Conservation (phyloP, 2,329 filamentous ascomycete genomes). For the Ceratocystiopsis sp. region DNA sequence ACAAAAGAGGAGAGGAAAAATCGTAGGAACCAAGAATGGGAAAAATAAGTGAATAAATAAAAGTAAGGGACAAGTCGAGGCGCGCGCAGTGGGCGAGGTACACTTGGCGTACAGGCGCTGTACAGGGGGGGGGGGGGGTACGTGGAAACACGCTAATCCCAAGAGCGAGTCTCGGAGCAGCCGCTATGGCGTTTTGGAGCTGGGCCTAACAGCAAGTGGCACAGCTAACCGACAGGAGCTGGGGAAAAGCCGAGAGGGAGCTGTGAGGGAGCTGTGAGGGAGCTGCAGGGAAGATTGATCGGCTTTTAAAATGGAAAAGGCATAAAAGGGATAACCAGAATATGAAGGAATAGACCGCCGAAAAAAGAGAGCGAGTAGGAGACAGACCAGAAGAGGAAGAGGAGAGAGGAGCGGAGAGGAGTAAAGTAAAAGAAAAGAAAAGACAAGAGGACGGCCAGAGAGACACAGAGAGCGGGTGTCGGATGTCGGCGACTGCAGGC, state of each 20-base stretch:
- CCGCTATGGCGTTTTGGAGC: slow-evolving; percentile 4
- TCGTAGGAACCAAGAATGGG: background rate
- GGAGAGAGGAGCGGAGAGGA: background rate
- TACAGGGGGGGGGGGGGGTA: too few species aligned
- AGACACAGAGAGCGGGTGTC: too few species aligned
- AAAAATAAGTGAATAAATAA: background rate
- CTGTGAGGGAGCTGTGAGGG: slow-evolving; percentile 1
- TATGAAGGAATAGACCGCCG: too few species aligned
- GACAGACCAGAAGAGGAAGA: background rate
- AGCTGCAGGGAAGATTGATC: too few species aligned
- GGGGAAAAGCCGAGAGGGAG: background rate
- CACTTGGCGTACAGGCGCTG: too few species aligned
- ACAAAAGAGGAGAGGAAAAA: slow-evolving; percentile 1
- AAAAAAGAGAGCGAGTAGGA: background rate
- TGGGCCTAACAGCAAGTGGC: background rate
- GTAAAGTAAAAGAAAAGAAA: background rate
- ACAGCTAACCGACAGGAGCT: too few species aligned
- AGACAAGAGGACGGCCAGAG: background rate
- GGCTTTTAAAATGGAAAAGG: too few species aligned
- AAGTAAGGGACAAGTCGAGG: too few species aligned
- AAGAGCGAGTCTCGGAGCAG: slow-evolving; percentile 5
- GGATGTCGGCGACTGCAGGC: too few species aligned
- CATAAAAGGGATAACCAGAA: too few species aligned
- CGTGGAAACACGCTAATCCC: slow-evolving; percentile 6
- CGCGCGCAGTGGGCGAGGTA: too few species aligned